Conservation (phyloP, 108 stramenopile species). For the Aureococcus anophagefferens region DNA sequence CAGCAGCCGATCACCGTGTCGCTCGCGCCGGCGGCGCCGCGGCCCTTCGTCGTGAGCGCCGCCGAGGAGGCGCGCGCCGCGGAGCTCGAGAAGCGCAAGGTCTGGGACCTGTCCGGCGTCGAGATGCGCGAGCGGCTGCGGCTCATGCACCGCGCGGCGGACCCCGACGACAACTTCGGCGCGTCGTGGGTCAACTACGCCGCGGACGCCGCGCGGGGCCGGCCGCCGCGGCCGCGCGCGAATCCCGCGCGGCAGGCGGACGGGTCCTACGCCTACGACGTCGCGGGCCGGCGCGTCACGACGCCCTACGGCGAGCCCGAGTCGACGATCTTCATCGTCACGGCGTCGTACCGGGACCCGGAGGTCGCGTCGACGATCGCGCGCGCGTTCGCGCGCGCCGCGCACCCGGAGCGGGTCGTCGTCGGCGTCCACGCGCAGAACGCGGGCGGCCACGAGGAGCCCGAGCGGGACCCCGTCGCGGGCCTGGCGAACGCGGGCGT, state of each 20-base stretch:
- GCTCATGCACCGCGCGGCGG: too few species aligned
- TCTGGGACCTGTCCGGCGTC: too few species aligned
- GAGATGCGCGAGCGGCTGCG: background rate
- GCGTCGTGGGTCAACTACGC: too few species aligned
- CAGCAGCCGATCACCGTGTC: too few species aligned
- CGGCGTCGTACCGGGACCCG: conserved; percentile 41
- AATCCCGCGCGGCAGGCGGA: background rate
- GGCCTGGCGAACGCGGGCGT: background rate
- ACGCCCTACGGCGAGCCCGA: background rate
- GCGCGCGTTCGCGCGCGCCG: conserved; percentile 25
- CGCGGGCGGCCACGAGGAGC: background rate
- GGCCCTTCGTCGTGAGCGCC: too few species aligned
- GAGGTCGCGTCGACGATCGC: conserved; percentile 24
- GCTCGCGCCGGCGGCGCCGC: too few species aligned
- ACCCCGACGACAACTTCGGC: too few species aligned
- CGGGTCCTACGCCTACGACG: background rate
- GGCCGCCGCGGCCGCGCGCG: too few species aligned
- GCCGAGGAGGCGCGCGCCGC: too few species aligned
- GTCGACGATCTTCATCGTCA: conserved; percentile 28
- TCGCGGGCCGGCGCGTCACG: background rate
- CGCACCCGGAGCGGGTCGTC: conserved; percentile 23
- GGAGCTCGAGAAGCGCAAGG: too few species aligned
- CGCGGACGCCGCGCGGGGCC: too few species aligned
- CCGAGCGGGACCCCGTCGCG: background rate
- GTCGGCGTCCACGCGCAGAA: conserved; percentile 33